These are phyloP conservation scores for Aureobasidium sp. DNA, from an alignment of 2,329 filamentous ascomycete genomes.

Conservation along the genomic window DNA sequence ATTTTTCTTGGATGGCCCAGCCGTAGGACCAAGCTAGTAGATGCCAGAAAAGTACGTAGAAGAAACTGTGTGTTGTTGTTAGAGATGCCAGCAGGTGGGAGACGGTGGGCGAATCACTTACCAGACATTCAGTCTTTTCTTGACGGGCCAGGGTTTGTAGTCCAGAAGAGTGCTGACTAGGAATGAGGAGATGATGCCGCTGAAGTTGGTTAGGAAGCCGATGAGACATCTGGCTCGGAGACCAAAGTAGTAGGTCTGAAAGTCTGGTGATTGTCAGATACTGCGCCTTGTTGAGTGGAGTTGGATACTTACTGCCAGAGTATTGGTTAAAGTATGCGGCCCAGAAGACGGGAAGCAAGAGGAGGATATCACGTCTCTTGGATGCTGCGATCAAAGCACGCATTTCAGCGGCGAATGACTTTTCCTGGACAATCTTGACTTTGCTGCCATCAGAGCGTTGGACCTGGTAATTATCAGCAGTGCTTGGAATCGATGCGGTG, in stretches of 20 bases:
- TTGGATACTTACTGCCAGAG: conserved; percentile 19
- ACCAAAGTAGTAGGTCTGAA: conserved; percentile 41
- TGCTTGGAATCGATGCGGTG: too few species aligned
- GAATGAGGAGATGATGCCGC: conserved; percentile 36
- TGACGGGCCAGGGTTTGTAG: conserved; percentile 34
- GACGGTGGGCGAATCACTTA: neutral
- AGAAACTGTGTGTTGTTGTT: conserved; percentile 21
- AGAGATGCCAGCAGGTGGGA: too few species aligned
- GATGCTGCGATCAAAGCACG: conserved; percentile 28
- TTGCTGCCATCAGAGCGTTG: conserved; percentile 33
- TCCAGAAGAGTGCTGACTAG: conserved; percentile 39
- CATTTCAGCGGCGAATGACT: conserved; percentile 33
- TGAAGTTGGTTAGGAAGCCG: conserved; percentile 37
- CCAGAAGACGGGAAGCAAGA: conserved; percentile 38
- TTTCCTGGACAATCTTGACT: conserved; percentile 30
- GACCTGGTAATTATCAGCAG: conserved; percentile 17
- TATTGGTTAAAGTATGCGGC: conserved; percentile 39
- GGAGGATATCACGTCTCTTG: conserved; percentile 26
- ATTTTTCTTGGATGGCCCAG: conserved; percentile 40
- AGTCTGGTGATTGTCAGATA: conserved; percentile 26
- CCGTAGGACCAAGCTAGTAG: conserved; percentile 41
- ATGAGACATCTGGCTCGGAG: conserved; percentile 40
- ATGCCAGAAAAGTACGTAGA: conserved; percentile 34
- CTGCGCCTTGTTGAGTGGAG: too few species aligned
- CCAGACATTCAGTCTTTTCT: conserved; percentile 30